These are phyloP conservation scores for Ambrosiella beaveri DNA, from an alignment of 2,329 filamentous ascomycete genomes.

Conservation along the genomic window DNA sequence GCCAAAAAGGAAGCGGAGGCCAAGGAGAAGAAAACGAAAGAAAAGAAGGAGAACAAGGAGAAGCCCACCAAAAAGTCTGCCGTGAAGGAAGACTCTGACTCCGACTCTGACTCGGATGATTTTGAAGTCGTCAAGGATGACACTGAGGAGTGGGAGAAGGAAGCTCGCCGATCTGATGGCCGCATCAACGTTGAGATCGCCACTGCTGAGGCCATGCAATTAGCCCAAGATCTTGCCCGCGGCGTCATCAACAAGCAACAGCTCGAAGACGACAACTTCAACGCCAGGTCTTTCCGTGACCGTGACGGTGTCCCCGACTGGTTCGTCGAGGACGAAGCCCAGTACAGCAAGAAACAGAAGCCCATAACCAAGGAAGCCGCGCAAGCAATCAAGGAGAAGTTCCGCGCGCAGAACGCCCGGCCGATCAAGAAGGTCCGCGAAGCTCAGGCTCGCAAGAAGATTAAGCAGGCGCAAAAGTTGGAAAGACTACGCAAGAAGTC, in stretches of 20 bases:
- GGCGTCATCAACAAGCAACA: constrained; percentile 67
- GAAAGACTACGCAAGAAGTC: constrained; percentile 97
- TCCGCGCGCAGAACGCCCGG: constrained; percentile 78
- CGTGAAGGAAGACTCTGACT: constrained; percentile 7
- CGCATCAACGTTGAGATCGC: constrained; percentile 85
- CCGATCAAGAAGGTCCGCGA: constrained; percentile 99
- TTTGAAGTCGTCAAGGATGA: constrained; percentile 46
- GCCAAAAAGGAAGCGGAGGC: constrained; percentile 15
- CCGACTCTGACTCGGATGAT: constrained; percentile 17
- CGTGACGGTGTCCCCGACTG: constrained; percentile 85
- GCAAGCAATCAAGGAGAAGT: constrained; percentile 82
- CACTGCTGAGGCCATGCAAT: constrained; percentile 96
- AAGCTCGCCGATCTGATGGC: constrained; percentile 45
- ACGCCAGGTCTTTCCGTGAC: constrained; percentile 81
- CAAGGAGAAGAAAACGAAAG: constrained; percentile 13
- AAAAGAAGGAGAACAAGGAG: constrained; percentile 9
- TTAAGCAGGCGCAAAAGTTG: constrained; percentile 74
- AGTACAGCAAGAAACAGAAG: constrained; percentile 67
- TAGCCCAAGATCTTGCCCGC: constrained; percentile 79
- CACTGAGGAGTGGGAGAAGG: constrained; percentile 48
- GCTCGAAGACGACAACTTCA: constrained; percentile 80
- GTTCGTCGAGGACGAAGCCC: constrained; percentile 86
- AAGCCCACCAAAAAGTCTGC: constrained; percentile 1
- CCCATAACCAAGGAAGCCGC: constrained; percentile 88
- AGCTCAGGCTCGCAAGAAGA: constrained; percentile 91